These are phyloP conservation scores for Microbotryum saponariae DNA, from an alignment of 1,284 basidiomycete genomes.

Conservation along the genomic window DNA sequence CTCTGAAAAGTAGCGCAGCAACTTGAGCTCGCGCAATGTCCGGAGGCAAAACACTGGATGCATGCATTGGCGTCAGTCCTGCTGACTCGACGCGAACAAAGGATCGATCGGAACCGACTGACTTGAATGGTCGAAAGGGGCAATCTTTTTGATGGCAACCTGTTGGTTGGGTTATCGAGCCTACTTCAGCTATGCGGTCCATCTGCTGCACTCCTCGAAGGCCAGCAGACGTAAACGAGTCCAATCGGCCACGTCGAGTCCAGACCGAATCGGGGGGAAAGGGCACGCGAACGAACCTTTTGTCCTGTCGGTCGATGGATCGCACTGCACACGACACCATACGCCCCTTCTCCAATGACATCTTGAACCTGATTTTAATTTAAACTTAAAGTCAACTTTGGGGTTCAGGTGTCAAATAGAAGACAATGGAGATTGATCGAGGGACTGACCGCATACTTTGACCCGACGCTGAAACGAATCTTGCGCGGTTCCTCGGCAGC, in stretches of 20 bases:
- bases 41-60: slow-evolving; percentile 63
- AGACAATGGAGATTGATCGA: background rate
- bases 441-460: slow-evolving; percentile 24
- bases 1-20: slow-evolving; percentile 48
- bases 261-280: too few relatives aligned
- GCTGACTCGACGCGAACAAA: background rate
- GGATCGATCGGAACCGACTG: slow-evolving; percentile 9
- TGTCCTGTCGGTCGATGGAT: slow-evolving; percentile 40
- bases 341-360: slow-evolving; percentile 45
- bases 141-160: slow-evolving; percentile 54
- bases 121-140: slow-evolving; percentile 72
- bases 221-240: too few relatives aligned
- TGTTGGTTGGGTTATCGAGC: too few relatives aligned
- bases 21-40: slow-evolving; percentile 75
- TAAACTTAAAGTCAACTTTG: too few relatives aligned
- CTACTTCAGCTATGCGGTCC: too few relatives aligned
- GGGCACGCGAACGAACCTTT: slow-evolving; percentile 15
- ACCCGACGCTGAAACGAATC: slow-evolving; percentile 32
- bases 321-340: slow-evolving; percentile 57
- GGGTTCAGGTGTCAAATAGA: too few relatives aligned
- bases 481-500: slow-evolving; percentile 21
- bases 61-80: background rate
- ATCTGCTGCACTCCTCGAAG: too few relatives aligned
- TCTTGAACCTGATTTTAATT: slow-evolving; percentile 37
- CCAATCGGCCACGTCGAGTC: too few relatives aligned